Conservation (phyloP, 352 stramenopile genomes). For the Globisporangium echinulatum region DNA sequence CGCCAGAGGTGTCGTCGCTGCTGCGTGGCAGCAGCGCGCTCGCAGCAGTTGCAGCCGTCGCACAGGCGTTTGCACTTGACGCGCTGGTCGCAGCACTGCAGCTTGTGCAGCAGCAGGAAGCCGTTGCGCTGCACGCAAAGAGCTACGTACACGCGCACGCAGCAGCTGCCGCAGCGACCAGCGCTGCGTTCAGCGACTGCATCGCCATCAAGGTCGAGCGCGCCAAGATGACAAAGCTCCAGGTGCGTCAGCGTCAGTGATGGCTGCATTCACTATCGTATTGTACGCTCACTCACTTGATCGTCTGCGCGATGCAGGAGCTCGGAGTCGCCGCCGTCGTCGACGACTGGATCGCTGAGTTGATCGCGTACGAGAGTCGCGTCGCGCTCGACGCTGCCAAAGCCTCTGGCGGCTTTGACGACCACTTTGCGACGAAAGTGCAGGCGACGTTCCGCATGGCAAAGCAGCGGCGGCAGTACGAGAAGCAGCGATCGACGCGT, state of each 20-base stretch:
- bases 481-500: constrained; percentile 31
- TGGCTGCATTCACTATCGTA: background rate
- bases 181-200: constrained; percentile 16
- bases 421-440: constrained; percentile 66
- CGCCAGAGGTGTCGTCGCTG: constrained; percentile 14
- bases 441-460: constrained; percentile 71
- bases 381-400: constrained; percentile 49
- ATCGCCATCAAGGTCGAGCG: constrained; percentile 23
- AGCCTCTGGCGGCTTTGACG: constrained; percentile 47
- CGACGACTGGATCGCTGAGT: constrained; percentile 50
- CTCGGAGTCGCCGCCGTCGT: constrained; percentile 43
- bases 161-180: constrained; percentile 8
- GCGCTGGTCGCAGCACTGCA: constrained; percentile 25
- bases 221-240: constrained; percentile 33
- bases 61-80: constrained; percentile 41
- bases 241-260: constrained; percentile 11
- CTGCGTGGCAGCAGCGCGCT: constrained; percentile 21
- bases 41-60: constrained; percentile 34
- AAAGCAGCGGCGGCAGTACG: constrained; percentile 48
- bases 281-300: background rate
- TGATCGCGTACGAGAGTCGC: constrained; percentile 51
- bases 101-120: constrained; percentile 39
- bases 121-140: constrained; percentile 30
- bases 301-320: constrained; percentile 19
- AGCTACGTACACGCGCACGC: constrained; percentile 22